Percentiles rank a stretch among this genome's conserved stretches.
phyloP scores from a whole-genome alignment of 768 basidiomycete genomes.

The Mycena albidolilacea region DNA sequence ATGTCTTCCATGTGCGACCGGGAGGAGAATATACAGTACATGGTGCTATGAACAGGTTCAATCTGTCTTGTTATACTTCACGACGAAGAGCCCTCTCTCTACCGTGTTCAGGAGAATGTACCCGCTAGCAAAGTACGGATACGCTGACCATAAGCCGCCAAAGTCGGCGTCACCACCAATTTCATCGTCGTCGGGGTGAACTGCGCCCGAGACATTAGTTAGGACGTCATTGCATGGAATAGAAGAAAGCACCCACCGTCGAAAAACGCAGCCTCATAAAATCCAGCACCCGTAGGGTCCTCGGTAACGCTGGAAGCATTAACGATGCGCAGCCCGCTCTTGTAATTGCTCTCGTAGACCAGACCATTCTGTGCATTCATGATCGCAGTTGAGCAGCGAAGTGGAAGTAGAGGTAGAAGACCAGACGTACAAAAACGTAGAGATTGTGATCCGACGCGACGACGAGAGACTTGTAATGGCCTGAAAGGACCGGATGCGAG shows the following conservation, averaged over 20 bases:
- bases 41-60: too few species aligned
- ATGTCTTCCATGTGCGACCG: too few species aligned
- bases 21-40: too few species aligned
- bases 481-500: constrained; percentile 43
- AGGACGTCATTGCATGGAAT: not conserved
- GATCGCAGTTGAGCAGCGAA: too few species aligned
- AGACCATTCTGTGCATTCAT: constrained; percentile 36
- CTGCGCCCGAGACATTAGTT: not conserved
- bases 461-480: constrained; percentile 44
- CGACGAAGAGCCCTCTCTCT: not conserved
- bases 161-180: constrained; percentile 27
- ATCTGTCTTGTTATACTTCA: too few species aligned
- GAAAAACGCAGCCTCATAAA: constrained; percentile 46
- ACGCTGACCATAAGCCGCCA: constrained; percentile 33
- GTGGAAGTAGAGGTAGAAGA: not conserved
- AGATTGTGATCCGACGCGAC: constrained; percentile 48
- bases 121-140: constrained; percentile 39
- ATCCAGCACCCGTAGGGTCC: constrained; percentile 47
- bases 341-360: constrained; percentile 48
- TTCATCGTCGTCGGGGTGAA: constrained; percentile 35
- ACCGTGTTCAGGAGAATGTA: constrained; percentile 18
- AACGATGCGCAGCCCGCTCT: constrained; percentile 47
- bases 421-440: constrained; percentile 38
- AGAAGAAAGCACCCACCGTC: constrained; percentile 39
- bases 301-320: constrained; percentile 44